phyloP scores from a whole-genome alignment of 2,329 filamentous ascomycete species.

The Colletotrichum destructivum region DNA sequence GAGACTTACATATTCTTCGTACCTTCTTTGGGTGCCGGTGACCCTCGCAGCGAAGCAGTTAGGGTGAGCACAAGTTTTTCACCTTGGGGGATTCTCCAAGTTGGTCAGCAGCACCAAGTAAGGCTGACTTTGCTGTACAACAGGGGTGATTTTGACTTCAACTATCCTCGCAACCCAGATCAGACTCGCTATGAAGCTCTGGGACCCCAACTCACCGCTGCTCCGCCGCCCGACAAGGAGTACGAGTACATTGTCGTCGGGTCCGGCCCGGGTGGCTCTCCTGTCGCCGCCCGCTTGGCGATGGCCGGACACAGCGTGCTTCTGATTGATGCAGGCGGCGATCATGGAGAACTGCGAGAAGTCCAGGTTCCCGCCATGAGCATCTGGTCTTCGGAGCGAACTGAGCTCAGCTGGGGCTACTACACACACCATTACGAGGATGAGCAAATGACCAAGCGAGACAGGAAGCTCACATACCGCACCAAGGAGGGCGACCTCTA shows the following conservation, averaged over 20 bases:
- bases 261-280: constrained; percentile 12
- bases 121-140: no score
- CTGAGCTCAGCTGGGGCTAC: background rate
- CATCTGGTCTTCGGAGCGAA: background rate
- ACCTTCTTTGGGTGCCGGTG: background rate
- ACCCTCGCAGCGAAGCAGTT: background rate
- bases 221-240: background rate
- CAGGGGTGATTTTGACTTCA: background rate
- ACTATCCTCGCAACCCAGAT: background rate
- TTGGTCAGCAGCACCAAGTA: background rate
- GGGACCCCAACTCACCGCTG: background rate
- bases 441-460: background rate
- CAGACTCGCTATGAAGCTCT: constrained; percentile 1
- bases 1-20: background rate
- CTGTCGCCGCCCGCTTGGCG: background rate
- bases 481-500: constrained; percentile 41
- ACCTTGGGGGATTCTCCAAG: background rate
- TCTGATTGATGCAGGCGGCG: background rate
- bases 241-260: constrained; percentile 22
- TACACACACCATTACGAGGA: background rate
- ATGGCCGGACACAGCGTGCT: background rate
- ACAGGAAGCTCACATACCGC: background rate
- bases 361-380: background rate
- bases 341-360: background rate
- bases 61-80: background rate